These are phyloP conservation scores for Aphanomyces cochlioides DNA, from an alignment of 352 stramenopile species.

Conservation along the genomic window DNA sequence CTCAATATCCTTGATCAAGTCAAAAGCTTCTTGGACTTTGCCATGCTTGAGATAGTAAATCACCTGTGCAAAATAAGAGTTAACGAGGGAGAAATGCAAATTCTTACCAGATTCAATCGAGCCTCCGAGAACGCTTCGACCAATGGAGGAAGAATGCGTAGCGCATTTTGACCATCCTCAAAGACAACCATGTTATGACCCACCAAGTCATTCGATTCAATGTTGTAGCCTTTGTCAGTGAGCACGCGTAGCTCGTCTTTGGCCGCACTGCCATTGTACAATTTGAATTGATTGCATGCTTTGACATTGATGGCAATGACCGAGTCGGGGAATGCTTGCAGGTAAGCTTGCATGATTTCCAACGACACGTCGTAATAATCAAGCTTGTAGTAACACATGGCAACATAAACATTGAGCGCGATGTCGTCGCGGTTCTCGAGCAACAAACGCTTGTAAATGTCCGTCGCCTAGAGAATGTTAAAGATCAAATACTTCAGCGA, in stretches of 20 bases:
- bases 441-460: conserved; percentile 95
- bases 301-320: conserved; percentile 95
- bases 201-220: conserved; percentile 92
- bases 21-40: conserved; percentile 91
- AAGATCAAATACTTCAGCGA: not conserved
- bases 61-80: conserved; percentile 37
- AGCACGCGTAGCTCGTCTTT: conserved; percentile 93
- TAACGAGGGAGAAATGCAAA: conserved; percentile 73
- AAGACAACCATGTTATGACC: conserved; percentile 96
- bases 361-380: conserved; percentile 97
- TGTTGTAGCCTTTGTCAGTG: conserved; percentile 83
- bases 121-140: conserved; percentile 92
- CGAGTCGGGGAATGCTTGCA: conserved; percentile 88
- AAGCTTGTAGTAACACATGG: conserved; percentile 98
- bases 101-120: conserved; percentile 85
- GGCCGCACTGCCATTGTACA: conserved; percentile 95
- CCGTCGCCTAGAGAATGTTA: conserved; percentile 62
- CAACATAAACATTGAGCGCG: conserved; percentile 97
- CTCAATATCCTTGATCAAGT: conserved; percentile 94
- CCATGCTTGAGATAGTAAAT: conserved; percentile 91
- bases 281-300: conserved; percentile 95
- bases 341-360: conserved; percentile 95
- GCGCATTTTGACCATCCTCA: conserved; percentile 88
- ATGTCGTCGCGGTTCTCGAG: conserved; percentile 94
- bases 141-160: conserved; percentile 89